These are phyloP conservation scores for Colletotrichum simmondsii DNA, from an alignment of 2,329 filamentous ascomycete species.

Conservation along the genomic window DNA sequence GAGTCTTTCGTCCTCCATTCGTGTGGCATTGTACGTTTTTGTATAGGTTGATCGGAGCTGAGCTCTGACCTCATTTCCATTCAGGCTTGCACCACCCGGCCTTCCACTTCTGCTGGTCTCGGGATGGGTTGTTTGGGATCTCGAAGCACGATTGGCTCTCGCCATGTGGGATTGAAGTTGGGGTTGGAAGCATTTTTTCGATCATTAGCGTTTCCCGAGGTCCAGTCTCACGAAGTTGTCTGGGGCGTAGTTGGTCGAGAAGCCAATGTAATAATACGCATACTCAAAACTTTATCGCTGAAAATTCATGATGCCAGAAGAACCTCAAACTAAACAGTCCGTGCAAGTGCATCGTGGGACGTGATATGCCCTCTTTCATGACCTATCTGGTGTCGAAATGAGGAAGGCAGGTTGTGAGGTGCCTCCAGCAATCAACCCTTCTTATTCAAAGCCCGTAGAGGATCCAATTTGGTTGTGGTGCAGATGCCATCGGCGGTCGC, in stretches of 20 bases:
- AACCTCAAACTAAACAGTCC: not conserved
- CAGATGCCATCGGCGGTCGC: not conserved
- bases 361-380: not conserved
- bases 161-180: constrained; percentile 25
- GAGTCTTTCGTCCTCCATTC: not conserved
- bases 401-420: constrained; percentile 22
- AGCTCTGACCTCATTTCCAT: constrained; percentile 14
- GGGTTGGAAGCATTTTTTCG: constrained; percentile 16
- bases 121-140: constrained; percentile 21
- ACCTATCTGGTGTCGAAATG: not conserved
- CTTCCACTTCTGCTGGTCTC: constrained; percentile 21
- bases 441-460: constrained; percentile 7
- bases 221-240: not conserved
- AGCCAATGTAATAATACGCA: not conserved
- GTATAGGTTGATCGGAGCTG: constrained; percentile 9
- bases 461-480: not conserved
- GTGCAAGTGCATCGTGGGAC: not conserved
- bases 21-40: not conserved
- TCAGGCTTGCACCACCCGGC: constrained; percentile 26
- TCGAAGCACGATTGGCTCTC: constrained; percentile 29
- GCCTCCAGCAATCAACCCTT: constrained; percentile 3
- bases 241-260: not conserved
- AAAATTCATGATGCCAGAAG: not conserved
- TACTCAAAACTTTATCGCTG: not conserved
- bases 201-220: not conserved